phyloP scores from a whole-genome alignment of 139 green algal genomes.

The Chlamydomonas urium region DNA sequence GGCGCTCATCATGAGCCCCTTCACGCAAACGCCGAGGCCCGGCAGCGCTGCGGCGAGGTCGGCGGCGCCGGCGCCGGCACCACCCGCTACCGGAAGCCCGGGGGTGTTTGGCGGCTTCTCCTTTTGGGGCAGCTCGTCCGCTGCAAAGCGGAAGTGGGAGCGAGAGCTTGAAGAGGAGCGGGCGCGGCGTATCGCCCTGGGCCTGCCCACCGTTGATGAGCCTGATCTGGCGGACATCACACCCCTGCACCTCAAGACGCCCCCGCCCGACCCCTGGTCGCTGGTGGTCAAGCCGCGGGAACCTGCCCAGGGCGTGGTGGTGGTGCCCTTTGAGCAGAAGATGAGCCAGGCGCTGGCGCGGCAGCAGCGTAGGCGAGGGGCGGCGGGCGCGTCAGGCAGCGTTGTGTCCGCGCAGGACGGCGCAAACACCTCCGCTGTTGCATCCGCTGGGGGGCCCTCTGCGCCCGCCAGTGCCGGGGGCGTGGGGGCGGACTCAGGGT shows the following conservation, averaged over 20 bases:
- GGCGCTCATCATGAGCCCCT: not conserved
- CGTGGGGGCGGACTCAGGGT: too few species aligned
- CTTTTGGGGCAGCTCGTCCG: not conserved
- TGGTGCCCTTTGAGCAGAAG: slow-evolving; percentile 27
- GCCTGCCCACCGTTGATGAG: not conserved
- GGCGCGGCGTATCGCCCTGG: not conserved
- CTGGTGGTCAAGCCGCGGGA: not conserved
- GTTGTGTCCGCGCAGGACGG: too few species aligned
- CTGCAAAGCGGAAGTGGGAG: not conserved
- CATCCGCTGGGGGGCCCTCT: too few species aligned
- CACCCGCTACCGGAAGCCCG: not conserved
- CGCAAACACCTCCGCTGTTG: too few species aligned
- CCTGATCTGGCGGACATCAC: not conserved
- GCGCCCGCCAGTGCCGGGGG: too few species aligned
- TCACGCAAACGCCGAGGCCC: not conserved
- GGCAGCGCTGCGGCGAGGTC: not conserved
- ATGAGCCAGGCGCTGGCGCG: not conserved
- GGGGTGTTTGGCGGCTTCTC: slow-evolving; percentile 5
- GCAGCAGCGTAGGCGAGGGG: not conserved
- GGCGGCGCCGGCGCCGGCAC: too few species aligned
- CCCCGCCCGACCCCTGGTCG: slow-evolving; percentile 19
- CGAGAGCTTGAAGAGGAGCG: slow-evolving; percentile 1
- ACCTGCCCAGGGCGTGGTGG: not conserved
- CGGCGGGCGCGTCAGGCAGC: not conserved
- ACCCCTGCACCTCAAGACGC: slow-evolving; percentile 9